These are phyloP conservation scores for Rachicladosporium sp. DNA, from an alignment of 2,329 filamentous ascomycete genomes.

Conservation along the genomic window DNA sequence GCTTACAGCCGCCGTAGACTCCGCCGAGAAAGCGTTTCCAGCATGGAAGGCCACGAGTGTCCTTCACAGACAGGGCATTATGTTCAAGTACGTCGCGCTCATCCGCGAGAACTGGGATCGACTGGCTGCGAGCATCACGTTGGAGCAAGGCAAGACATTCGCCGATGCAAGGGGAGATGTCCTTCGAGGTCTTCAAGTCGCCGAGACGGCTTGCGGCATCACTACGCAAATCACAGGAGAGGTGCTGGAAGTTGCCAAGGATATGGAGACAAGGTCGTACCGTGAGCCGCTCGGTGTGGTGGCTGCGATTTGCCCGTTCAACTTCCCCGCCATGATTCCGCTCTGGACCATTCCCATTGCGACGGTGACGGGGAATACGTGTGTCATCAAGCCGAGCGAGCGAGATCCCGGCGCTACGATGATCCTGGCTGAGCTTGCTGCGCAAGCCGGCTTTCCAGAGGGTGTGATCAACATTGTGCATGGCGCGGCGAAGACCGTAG, in stretches of 20 bases:
- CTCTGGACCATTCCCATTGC: constrained; percentile 84
- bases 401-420: constrained; percentile 73
- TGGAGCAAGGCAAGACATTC: constrained; percentile 83
- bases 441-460: constrained; percentile 69
- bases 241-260: constrained; percentile 72
- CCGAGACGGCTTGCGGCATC: constrained; percentile 69
- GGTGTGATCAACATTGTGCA: constrained; percentile 78
- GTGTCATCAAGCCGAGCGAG: constrained; percentile 78
- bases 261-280: constrained; percentile 80
- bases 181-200: constrained; percentile 69
- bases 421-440: constrained; percentile 69
- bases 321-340: constrained; percentile 87
- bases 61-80: constrained; percentile 65
- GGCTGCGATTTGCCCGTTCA: constrained; percentile 78
- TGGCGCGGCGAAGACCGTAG: constrained; percentile 66
- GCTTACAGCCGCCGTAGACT: constrained; percentile 61
- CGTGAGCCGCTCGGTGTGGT: constrained; percentile 70
- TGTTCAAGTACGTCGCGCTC: constrained; percentile 73
- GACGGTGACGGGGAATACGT: constrained; percentile 70
- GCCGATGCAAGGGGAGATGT: constrained; percentile 74
- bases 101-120: constrained; percentile 79
- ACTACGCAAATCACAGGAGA: constrained; percentile 74
- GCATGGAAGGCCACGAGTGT: constrained; percentile 61
- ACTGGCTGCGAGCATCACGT: constrained; percentile 69
- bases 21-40: constrained; percentile 63